Evolutionary conservation across 805 yeast species (phyloP).

Genomic region (Hanseniaspora nectarophila): DNA sequence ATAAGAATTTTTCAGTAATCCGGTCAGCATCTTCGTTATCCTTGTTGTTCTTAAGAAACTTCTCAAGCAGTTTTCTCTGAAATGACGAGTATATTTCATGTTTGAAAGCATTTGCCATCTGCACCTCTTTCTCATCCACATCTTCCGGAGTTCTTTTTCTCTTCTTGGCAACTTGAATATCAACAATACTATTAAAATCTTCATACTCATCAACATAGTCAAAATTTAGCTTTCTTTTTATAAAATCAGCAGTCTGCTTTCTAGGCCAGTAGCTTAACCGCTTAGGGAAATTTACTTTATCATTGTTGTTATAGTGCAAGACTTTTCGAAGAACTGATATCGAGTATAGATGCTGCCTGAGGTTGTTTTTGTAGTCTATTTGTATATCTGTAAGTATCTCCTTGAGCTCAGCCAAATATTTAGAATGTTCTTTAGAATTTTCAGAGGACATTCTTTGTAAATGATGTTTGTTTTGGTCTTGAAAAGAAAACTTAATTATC

Average conservation of each 20-base stretch:
- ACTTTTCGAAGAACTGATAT: background rate
- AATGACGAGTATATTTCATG: background rate
- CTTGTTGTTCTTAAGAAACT: background rate
- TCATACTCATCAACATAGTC: conserved; percentile 4
- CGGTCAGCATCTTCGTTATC: background rate
- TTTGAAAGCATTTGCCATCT: background rate
- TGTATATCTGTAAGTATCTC: background rate
- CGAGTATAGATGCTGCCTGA: conserved; percentile 11
- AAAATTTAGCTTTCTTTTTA: background rate
- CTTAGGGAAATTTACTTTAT: background rate
- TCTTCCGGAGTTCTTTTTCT: background rate
- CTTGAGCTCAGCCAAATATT: background rate
- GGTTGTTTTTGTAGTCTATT: conserved; percentile 5
- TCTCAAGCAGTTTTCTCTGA: background rate
- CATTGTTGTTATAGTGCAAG: conserved; percentile 1
- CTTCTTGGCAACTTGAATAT: background rate
- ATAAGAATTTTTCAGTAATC: background rate
- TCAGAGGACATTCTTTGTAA: background rate
- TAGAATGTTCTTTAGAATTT: background rate
- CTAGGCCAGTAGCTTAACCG: conserved; percentile 12
- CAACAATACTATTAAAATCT: background rate
- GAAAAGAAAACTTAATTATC: too few relatives aligned
- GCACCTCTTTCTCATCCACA: background rate
- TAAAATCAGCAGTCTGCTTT: conserved; percentile 6
- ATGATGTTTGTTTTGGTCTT: background rate